These are phyloP conservation scores for Saccharomycopsis malanga DNA, from an alignment of 805 yeast species.

Conservation along the genomic window DNA sequence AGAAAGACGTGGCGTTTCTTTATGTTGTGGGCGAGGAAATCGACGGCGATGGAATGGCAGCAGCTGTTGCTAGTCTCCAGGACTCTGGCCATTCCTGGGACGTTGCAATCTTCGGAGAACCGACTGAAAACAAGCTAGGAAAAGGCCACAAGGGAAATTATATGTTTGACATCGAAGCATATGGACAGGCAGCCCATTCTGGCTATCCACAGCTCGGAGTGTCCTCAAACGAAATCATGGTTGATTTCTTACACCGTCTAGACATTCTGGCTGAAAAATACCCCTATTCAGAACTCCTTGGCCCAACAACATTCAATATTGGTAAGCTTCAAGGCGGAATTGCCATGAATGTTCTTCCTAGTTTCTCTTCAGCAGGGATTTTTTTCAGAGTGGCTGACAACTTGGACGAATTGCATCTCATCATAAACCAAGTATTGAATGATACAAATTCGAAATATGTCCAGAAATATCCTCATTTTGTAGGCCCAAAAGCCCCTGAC, in stretches of 20 bases:
- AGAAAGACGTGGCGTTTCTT: conserved; percentile 50
- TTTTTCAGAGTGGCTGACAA: conserved; percentile 50
- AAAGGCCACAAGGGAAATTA: conserved; percentile 63
- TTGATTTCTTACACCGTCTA: conserved; percentile 44
- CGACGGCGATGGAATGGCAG: conserved; percentile 57
- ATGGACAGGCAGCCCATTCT: conserved; percentile 57
- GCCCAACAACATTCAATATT: conserved; percentile 54
- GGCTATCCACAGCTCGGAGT: conserved; percentile 67
- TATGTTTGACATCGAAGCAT: conserved; percentile 35
- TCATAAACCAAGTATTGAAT: neutral
- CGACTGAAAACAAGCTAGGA: conserved; percentile 62
- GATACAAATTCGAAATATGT: conserved; percentile 1
- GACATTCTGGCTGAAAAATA: conserved; percentile 28
- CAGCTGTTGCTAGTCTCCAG: conserved; percentile 30
- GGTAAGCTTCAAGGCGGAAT: conserved; percentile 55
- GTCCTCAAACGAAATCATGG: conserved; percentile 50
- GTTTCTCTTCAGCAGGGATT: conserved; percentile 42
- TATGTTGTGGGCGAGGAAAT: conserved; percentile 69
- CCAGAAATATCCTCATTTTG: neutral
- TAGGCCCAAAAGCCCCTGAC: neutral
- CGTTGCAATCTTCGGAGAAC: conserved; percentile 65
- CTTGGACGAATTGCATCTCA: conserved; percentile 17
- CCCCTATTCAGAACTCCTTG: conserved; percentile 48
- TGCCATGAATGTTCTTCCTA: conserved; percentile 62
- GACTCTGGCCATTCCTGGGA: conserved; percentile 28